Conservation (phyloP, 2,329 filamentous ascomycete species). For the Clarireedia sp. region DNA sequence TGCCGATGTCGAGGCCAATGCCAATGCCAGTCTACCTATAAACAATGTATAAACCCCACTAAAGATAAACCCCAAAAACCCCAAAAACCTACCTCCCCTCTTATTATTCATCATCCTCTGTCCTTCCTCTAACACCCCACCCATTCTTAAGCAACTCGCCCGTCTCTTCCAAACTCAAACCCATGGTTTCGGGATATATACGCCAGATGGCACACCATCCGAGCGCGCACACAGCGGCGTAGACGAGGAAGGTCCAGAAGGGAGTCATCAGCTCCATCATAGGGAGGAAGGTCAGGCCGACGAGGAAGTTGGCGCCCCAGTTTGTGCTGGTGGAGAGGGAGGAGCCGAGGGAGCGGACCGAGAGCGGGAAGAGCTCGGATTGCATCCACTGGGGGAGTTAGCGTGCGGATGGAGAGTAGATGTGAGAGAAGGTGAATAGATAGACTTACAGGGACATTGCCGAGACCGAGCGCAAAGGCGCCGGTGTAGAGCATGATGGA, state of each 20-base stretch:
- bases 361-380: conserved; percentile 78
- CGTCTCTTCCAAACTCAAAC: conserved; percentile 73
- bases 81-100: not conserved
- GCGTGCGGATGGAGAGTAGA: no score
- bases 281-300: conserved; percentile 81
- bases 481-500: conserved; percentile 80
- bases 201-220: conserved; percentile 63
- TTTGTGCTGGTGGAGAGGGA: conserved; percentile 72
- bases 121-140: conserved; percentile 57
- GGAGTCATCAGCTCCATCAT: conserved; percentile 73
- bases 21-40: no score
- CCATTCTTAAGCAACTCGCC: conserved; percentile 61
- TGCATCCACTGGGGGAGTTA: conserved; percentile 63
- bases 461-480: conserved; percentile 77
- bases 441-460: conserved; percentile 60
- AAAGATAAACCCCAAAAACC: not conserved
- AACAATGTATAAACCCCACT: no score
- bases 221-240: conserved; percentile 59
- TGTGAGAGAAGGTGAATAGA: no score
- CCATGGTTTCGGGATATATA: conserved; percentile 82
- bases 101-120: conserved; percentile 14
- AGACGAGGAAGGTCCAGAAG: conserved; percentile 72
- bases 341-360: conserved; percentile 64
- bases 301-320: conserved; percentile 79
- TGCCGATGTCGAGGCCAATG: no score